Evolutionary conservation across 495 filamentous ascomycete species (phyloP).

Genomic region (Apodospora peruviana): DNA sequence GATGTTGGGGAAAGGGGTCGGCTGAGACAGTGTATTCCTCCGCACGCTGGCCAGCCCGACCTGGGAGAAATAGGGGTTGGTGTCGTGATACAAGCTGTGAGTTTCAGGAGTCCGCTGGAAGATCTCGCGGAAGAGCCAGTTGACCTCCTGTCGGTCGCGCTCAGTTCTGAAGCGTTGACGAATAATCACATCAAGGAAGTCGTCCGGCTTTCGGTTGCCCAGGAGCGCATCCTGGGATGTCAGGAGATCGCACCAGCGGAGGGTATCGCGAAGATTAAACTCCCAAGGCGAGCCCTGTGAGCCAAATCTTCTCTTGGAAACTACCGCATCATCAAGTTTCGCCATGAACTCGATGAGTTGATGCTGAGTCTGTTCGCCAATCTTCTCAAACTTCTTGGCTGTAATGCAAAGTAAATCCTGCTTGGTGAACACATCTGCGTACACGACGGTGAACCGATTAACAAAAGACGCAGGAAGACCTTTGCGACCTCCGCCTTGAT

Average conservation of each 20-base stretch:
- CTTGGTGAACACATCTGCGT: slow-evolving; percentile 79
- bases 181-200: slow-evolving; percentile 80
- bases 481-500: slow-evolving; percentile 93
- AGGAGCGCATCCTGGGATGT: slow-evolving; percentile 51
- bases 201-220: slow-evolving; percentile 44
- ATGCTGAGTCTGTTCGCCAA: slow-evolving; percentile 48
- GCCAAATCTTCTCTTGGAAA: slow-evolving; percentile 60
- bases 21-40: slow-evolving; percentile 54
- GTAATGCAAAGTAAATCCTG: slow-evolving; percentile 81
- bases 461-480: slow-evolving; percentile 94
- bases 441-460: slow-evolving; percentile 96
- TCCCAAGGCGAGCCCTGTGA: slow-evolving; percentile 91
- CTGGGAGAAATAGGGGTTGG: slow-evolving; percentile 51
- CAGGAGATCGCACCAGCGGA: slow-evolving; percentile 80
- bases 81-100: slow-evolving; percentile 61
- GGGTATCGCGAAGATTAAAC: slow-evolving; percentile 89
- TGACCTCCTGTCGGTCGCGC: slow-evolving; percentile 58
- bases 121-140: slow-evolving; percentile 51
- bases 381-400: slow-evolving; percentile 62
- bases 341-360: slow-evolving; percentile 78
- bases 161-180: slow-evolving; percentile 77
- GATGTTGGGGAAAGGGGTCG: slow-evolving; percentile 47
- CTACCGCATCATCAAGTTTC: slow-evolving; percentile 63
- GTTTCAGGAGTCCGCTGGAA: slow-evolving; percentile 32
- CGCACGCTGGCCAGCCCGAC: slow-evolving; percentile 69